Percentiles rank a stretch among this genome's conserved stretches.
Evolutionary conservation across 331 rosid genomes (phyloP).

Genomic region (Rosa hybrid): DNA sequence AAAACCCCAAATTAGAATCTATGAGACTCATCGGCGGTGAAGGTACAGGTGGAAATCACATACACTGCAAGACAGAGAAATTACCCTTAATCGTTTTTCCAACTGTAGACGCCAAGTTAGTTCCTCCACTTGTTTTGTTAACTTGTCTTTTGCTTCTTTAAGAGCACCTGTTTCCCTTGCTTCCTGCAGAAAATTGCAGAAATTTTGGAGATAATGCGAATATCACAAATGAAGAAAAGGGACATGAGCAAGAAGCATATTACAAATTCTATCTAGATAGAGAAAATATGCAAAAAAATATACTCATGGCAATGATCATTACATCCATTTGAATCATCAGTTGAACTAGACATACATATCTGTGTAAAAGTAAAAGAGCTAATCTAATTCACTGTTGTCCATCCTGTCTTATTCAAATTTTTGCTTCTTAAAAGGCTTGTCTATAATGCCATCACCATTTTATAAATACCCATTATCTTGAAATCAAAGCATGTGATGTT

Average conservation of each 20-base stretch:
- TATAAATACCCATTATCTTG: not conserved
- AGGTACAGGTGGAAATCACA: not conserved
- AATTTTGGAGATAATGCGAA: conserved; percentile 32
- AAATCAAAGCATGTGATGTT: not conserved
- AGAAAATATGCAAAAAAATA: not conserved
- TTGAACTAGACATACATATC: not conserved
- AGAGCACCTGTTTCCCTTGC: conserved; percentile 93
- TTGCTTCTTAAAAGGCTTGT: not conserved
- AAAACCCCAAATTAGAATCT: conserved; percentile 1
- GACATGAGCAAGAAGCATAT: not conserved
- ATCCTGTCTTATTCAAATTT: not conserved
- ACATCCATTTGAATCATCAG: not conserved
- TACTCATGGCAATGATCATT: not conserved
- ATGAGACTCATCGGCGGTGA: not conserved
- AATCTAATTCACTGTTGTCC: not conserved
- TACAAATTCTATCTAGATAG: not conserved
- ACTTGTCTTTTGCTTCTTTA: conserved; percentile 82
- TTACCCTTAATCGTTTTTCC: conserved; percentile 85
- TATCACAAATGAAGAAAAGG: not conserved
- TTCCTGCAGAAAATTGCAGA: conserved; percentile 52
- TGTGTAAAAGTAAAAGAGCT: not conserved
- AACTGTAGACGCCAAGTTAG: conserved; percentile 88
- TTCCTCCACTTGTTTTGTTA: conserved; percentile 83
- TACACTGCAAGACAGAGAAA: conserved; percentile 21
- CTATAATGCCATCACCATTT: not conserved